Conservation (phyloP, 441 rosid species). For the Adansonia madagascariensis region DNA sequence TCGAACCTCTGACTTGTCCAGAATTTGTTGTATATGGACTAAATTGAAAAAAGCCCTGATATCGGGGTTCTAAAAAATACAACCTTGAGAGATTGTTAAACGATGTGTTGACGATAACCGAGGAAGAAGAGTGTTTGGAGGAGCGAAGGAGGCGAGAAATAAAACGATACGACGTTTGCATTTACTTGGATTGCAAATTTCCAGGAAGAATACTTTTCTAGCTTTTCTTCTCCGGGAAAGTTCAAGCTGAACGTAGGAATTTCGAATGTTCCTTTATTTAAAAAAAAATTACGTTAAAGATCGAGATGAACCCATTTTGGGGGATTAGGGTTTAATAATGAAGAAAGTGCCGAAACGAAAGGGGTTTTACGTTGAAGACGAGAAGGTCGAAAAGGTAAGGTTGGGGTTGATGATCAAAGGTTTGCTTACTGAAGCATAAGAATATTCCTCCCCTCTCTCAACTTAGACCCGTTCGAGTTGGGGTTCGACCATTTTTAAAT, state of each 20-base stretch:
- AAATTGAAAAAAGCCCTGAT: slow-evolving; percentile 29
- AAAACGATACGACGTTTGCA: slow-evolving; percentile 56
- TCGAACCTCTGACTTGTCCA: slow-evolving; percentile 37
- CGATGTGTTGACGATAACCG: slow-evolving; percentile 24
- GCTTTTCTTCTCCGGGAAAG: neutral
- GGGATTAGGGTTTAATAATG: no score
- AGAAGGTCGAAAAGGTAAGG: no score
- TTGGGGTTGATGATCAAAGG: no score
- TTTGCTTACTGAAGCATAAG: no score
- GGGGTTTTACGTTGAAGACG: no score
- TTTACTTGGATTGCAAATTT: slow-evolving; percentile 31
- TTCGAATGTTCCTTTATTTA: neutral
- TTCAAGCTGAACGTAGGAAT: neutral
- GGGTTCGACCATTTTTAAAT: no score
- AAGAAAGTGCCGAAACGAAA: no score
- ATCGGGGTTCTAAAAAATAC: slow-evolving; percentile 30
- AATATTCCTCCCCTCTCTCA: no score
- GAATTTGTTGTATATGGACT: slow-evolving; percentile 26
- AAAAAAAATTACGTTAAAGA: no score
- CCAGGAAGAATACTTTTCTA: neutral
- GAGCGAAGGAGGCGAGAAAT: slow-evolving; percentile 55
- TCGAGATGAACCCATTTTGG: no score
- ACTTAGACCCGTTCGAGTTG: no score
- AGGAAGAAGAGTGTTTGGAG: slow-evolving; percentile 32
- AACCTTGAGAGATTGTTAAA: slow-evolving; percentile 9